phyloP scores from a whole-genome alignment of 2,329 filamentous ascomycete genomes.

The Beauveria asiatica region DNA sequence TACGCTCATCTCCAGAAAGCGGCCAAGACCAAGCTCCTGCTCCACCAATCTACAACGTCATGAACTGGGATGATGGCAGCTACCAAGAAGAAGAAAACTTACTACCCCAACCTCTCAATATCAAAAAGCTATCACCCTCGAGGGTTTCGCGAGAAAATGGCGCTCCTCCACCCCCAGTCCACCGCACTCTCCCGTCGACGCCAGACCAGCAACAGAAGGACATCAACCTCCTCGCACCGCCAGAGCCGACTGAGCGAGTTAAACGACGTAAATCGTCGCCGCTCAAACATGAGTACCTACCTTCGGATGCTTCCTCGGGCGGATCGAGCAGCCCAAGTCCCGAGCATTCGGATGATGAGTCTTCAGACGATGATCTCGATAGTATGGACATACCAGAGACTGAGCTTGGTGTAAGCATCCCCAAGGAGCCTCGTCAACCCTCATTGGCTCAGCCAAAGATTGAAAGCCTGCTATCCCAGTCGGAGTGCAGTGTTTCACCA shows the following conservation, averaged over 20 bases:
- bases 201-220: slow-evolving; percentile 24
- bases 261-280: slow-evolving; percentile 81
- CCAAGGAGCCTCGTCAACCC: slow-evolving; percentile 20
- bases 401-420: slow-evolving; percentile 49
- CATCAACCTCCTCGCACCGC: slow-evolving; percentile 15
- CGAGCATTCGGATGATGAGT: slow-evolving; percentile 40
- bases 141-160: slow-evolving; percentile 41
- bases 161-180: slow-evolving; percentile 46
- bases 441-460: slow-evolving; percentile 18
- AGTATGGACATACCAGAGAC: slow-evolving; percentile 52
- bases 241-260: slow-evolving; percentile 30
- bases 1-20: slow-evolving; percentile 14
- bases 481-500: slow-evolving; percentile 59
- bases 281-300: slow-evolving; percentile 92
- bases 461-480: slow-evolving; percentile 37
- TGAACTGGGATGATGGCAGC: slow-evolving; percentile 17
- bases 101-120: slow-evolving; percentile 28
- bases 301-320: slow-evolving; percentile 57
- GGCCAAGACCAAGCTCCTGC: slow-evolving; percentile 30
- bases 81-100: slow-evolving; percentile 28
- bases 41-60: slow-evolving; percentile 22
- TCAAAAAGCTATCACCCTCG: slow-evolving; percentile 22
- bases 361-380: slow-evolving; percentile 42
- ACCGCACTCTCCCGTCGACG: slow-evolving; percentile 34
- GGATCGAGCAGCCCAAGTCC: slow-evolving; percentile 51